Percentiles rank a stretch among this genome's conserved stretches.
These are phyloP conservation scores for Echeveria elegans DNA, from an alignment of 164 flowering plant species.

Conservation along the genomic window DNA sequence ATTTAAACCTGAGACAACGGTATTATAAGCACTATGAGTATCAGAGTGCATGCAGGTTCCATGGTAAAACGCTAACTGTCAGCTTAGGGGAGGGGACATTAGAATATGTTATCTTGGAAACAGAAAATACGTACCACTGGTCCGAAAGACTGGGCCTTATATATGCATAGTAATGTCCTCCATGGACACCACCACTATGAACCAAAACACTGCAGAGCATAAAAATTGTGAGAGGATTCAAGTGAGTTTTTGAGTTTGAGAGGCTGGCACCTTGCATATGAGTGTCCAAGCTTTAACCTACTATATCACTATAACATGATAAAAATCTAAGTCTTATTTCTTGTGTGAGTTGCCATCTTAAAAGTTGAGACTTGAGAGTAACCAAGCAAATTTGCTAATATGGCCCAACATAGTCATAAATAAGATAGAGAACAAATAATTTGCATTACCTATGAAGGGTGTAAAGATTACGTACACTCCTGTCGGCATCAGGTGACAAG, in stretches of 20 bases:
- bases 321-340: neutral
- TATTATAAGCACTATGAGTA: neutral
- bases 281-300: neutral
- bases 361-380: neutral
- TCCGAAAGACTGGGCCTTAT: conserved; percentile 54
- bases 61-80: neutral
- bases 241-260: conserved; percentile 2
- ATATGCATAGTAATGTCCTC: conserved; percentile 59
- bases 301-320: neutral
- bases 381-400: neutral
- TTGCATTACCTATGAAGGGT: conserved; percentile 44
- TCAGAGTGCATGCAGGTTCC: neutral
- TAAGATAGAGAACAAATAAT: neutral
- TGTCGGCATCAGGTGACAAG: conserved; percentile 55
- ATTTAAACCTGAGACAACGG: conserved; percentile 47
- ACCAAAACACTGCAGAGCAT: conserved; percentile 41
- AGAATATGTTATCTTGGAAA: neutral
- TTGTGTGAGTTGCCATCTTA: neutral
- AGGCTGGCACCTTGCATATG: neutral
- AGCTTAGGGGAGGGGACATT: neutral
- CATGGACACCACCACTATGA: conserved; percentile 59
- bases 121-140: conserved; percentile 34
- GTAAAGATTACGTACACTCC: conserved; percentile 56
- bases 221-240: neutral
- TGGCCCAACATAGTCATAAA: neutral